Percentiles rank a stretch among this genome's conserved stretches.
Evolutionary conservation across 192 early-diverging fungal species (phyloP).

Genomic region (Coemansia sp.): DNA sequence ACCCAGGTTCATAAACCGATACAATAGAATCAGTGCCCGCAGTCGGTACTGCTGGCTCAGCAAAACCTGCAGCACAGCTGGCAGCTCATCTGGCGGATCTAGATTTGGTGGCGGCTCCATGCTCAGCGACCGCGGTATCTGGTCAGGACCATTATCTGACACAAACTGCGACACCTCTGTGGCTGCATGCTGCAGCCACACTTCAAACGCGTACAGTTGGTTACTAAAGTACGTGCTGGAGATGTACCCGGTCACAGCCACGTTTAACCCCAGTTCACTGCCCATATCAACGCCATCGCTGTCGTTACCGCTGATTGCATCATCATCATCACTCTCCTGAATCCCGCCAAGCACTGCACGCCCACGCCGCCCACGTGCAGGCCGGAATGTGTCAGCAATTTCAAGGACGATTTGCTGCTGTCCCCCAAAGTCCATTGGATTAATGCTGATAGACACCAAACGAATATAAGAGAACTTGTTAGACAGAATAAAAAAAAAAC

Average conservation of each 20-base stretch:
- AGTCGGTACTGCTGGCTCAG: slow-evolving; percentile 92
- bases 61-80: slow-evolving; percentile 94
- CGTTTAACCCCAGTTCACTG: slow-evolving; percentile 7
- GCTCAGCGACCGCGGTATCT: slow-evolving; percentile 50
- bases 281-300: slow-evolving; percentile 25
- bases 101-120: slow-evolving; percentile 43
- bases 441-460: no score
- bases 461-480: no score
- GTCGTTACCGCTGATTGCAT: slow-evolving; percentile 24
- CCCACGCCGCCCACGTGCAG: slow-evolving; percentile 3
- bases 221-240: slow-evolving; percentile 91
- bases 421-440: slow-evolving; percentile 8
- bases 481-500: no score
- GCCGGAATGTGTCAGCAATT: slow-evolving; percentile 33
- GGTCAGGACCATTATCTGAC: slow-evolving; percentile 29
- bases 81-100: slow-evolving; percentile 83
- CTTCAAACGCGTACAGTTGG: slow-evolving; percentile 96
- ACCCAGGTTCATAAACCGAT: slow-evolving; percentile 87
- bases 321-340: slow-evolving; percentile 22
- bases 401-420: slow-evolving; percentile 22
- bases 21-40: slow-evolving; percentile 87
- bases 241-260: slow-evolving; percentile 26
- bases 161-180: slow-evolving; percentile 73
- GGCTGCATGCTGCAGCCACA: slow-evolving; percentile 79
- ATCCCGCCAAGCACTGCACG: slow-evolving; percentile 22